Evolutionary conservation across 1,139 yeast species (phyloP).

Genomic region (Kurtzmaniella natalensis): DNA sequence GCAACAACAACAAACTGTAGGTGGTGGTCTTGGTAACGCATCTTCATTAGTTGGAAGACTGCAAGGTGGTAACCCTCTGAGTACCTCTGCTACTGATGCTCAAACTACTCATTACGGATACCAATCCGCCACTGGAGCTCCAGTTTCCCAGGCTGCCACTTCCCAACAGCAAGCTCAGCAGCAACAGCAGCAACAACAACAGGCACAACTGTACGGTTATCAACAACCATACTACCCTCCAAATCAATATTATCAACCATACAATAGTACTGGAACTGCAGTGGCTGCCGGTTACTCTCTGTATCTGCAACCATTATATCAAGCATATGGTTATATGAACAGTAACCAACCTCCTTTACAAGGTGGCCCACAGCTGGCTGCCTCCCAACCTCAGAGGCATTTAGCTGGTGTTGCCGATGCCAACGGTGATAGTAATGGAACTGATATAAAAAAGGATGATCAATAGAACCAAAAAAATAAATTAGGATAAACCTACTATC

Average conservation of each 20-base stretch:
- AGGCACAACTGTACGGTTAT: conserved; percentile 14
- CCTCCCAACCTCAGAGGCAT: conserved; percentile 1
- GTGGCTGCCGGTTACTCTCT: conserved; percentile 16
- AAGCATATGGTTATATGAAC: conserved; percentile 15
- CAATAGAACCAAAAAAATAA: conserved; percentile 1
- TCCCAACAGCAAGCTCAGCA: conserved; percentile 10
- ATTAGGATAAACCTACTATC: too few species aligned
- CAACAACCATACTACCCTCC: conserved; percentile 22
- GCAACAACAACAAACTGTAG: conserved; percentile 9
- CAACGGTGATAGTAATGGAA: conserved; percentile 4
- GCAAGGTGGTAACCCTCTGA: conserved; percentile 1
- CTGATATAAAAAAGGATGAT: conserved; percentile 7
- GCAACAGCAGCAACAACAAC: conserved; percentile 14
- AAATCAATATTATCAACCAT: conserved; percentile 20
- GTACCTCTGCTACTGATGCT: not conserved
- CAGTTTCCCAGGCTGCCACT: conserved; percentile 5
- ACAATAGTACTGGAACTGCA: conserved; percentile 12
- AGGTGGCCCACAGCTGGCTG: conserved; percentile 5
- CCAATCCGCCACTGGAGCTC: conserved; percentile 8
- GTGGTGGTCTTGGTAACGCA: too few species aligned
- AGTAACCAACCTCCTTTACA: conserved; percentile 14
- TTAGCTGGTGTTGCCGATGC: conserved; percentile 3
- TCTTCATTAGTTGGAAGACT: conserved; percentile 2
- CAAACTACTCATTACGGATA: conserved; percentile 1
- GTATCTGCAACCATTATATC: conserved; percentile 24